Evolutionary conservation across 352 stramenopile genomes (phyloP), one percentile per base, ranked within the genome.

Genomic region (Sclerospora graminicola): DNA sequence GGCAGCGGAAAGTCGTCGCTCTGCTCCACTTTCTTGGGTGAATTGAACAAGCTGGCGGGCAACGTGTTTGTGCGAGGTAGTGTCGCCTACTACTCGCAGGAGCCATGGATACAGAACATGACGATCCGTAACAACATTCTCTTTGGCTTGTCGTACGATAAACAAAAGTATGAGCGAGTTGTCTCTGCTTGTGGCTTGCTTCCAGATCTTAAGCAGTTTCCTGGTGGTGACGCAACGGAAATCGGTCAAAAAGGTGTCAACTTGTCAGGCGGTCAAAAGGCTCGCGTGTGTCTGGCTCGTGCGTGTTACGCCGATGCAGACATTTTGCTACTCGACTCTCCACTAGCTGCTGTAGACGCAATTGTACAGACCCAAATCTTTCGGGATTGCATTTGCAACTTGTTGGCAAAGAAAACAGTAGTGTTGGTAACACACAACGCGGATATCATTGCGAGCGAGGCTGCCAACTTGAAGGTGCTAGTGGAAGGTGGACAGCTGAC

Each of bases 191-290:
- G 89, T 53, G 72, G 79, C 5, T 56, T 97, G 19, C 30, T 69
- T 0, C 71, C 83, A 13, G 93, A 98, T 49, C 59, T 98, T 3
- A 60, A 63, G 9, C 53, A 90, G 20, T 70, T 98, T 11, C 70
- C 85, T 4, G 64, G 32, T 10, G 89, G 90, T 4, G 91, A 98
- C 46, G 30, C 49, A 41, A 97, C 89, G 2, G 89, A 97, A 60
- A 98, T 98, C 42, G 94, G 91, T 1, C 88, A 97, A 62, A 94
- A 92, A 44, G 93, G 95, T 5, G 77, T 98, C 16, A 98, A 95
- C 44, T 52, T 98, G 8, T 94, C 64, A 0, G 92, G 94, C 10
- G 93, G 93, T 9, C 92, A 98, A 60, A 96, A 97, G 55, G 72
- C 70, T 6, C 58, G 75, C n/a, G 62, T 92, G 5, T 63, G 57